These are phyloP conservation scores for Cunninghamia lanceolata DNA, from an alignment of 75 land plant species.

Conservation along the genomic window DNA sequence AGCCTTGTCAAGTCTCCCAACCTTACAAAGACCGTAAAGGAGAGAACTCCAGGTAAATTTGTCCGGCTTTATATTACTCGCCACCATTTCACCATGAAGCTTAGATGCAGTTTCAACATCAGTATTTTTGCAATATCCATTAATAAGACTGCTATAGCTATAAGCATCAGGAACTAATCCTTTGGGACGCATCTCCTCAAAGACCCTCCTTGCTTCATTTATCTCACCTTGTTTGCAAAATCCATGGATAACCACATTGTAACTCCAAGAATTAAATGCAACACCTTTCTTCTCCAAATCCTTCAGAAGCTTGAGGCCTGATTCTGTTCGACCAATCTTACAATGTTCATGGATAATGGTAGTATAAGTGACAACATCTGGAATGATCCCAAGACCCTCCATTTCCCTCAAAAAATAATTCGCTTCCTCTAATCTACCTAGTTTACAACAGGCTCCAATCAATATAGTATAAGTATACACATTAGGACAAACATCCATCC, in stretches of 20 bases:
- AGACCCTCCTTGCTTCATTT: conserved; percentile 1
- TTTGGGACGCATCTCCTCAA: conserved; percentile 8
- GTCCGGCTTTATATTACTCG: conserved; percentile 8
- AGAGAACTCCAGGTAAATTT: conserved; percentile 13
- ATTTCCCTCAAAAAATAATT: background rate
- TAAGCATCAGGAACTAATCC: conserved; percentile 6
- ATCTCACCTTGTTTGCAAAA: conserved; percentile 7
- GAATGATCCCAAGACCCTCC: conserved; percentile 6
- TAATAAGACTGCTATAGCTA: conserved; percentile 15
- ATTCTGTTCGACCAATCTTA: conserved; percentile 1
- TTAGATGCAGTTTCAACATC: background rate
- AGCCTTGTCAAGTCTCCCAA: conserved; percentile 11
- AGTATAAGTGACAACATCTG: conserved; percentile 14
- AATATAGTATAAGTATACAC: conserved; percentile 10
- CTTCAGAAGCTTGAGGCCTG: conserved; percentile 5
- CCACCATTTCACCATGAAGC: conserved; percentile 16
- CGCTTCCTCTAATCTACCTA: background rate
- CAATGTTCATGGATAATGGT: conserved; percentile 6
- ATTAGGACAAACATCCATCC: conserved; percentile 3
- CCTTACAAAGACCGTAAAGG: conserved; percentile 21
- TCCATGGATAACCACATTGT: conserved; percentile 12
- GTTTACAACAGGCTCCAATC: conserved; percentile 10
- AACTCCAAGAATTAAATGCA: background rate
- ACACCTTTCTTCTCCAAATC: background rate
- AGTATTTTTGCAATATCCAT: conserved; percentile 14